Conservation (phyloP, 2,329 filamentous ascomycete genomes). For the Exophiala oligosperma region DNA sequence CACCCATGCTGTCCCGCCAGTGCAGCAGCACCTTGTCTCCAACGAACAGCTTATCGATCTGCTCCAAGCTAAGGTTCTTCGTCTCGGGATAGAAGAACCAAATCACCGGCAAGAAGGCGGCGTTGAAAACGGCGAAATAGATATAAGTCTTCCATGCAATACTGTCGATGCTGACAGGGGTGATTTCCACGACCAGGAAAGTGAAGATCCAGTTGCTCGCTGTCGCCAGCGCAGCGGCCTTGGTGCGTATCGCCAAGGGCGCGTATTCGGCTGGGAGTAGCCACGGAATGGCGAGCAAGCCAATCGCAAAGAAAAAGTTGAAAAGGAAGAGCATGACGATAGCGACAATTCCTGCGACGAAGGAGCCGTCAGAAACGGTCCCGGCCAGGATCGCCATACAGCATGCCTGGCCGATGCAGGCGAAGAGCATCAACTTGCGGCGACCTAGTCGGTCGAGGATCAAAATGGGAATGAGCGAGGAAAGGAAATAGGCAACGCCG, state of each 20-base stretch:
- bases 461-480: background rate
- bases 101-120: background rate
- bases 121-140: conserved; percentile 34
- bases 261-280: background rate
- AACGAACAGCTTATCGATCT: background rate
- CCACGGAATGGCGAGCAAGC: background rate
- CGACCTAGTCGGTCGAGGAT: background rate
- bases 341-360: background rate
- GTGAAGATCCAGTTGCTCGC: background rate
- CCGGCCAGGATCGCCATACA: background rate
- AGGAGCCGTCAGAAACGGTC: background rate
- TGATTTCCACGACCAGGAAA: conserved; percentile 7
- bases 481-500: background rate
- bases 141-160: conserved; percentile 38
- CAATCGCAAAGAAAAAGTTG: background rate
- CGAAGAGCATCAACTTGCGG: background rate
- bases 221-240: no score
- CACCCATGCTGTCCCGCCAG: no score
- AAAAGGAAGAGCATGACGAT: background rate
- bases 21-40: no score
- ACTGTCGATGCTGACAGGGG: conserved; percentile 32
- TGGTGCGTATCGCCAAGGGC: background rate
- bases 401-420: background rate
- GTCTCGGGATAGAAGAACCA: conserved; percentile 42
- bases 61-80: conserved; percentile 49